Evolutionary conservation across 2,329 filamentous ascomycete species (phyloP).

Genomic region (Alternaria metachromatica): DNA sequence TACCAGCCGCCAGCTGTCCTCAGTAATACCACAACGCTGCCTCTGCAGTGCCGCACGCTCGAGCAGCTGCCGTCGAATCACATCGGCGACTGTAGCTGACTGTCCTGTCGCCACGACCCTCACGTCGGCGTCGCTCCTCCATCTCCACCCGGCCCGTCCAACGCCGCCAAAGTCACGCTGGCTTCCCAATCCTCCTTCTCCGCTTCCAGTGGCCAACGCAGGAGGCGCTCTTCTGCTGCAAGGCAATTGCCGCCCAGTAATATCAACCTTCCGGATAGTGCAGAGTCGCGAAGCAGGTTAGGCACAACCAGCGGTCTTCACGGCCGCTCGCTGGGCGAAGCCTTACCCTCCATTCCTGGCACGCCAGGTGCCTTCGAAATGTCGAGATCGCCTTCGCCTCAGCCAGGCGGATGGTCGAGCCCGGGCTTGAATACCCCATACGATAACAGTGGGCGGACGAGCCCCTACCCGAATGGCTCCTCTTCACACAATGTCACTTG

Average conservation of each 20-base stretch:
- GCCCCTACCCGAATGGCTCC: conserved; percentile 63
- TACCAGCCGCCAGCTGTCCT: conserved; percentile 37
- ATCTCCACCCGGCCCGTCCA: conserved; percentile 35
- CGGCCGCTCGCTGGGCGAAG: conserved; percentile 40
- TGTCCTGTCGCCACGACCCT: conserved; percentile 28
- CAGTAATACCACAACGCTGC: conserved; percentile 24
- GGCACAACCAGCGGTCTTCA: conserved; percentile 44
- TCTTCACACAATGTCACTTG: conserved; percentile 69
- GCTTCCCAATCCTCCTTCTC: conserved; percentile 48
- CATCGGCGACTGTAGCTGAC: conserved; percentile 18
- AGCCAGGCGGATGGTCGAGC: conserved; percentile 87
- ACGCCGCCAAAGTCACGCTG: conserved; percentile 43
- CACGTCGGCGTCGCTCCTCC: conserved; percentile 25
- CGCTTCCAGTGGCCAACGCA: conserved; percentile 48
- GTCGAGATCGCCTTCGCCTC: conserved; percentile 88
- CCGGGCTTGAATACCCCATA: conserved; percentile 75
- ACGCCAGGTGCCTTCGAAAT: conserved; percentile 59
- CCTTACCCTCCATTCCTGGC: conserved; percentile 48
- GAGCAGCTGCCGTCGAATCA: conserved; percentile 10
- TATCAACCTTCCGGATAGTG: conserved; percentile 38
- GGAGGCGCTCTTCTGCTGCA: conserved; percentile 50
- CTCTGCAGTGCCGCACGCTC: conserved; percentile 25
- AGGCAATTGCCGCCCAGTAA: conserved; percentile 41
- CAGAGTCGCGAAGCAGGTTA: conserved; percentile 33
- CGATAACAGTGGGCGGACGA: conserved; percentile 69